Conservation (phyloP, 2,329 filamentous ascomycete species). For the Botrytis fabae region DNA sequence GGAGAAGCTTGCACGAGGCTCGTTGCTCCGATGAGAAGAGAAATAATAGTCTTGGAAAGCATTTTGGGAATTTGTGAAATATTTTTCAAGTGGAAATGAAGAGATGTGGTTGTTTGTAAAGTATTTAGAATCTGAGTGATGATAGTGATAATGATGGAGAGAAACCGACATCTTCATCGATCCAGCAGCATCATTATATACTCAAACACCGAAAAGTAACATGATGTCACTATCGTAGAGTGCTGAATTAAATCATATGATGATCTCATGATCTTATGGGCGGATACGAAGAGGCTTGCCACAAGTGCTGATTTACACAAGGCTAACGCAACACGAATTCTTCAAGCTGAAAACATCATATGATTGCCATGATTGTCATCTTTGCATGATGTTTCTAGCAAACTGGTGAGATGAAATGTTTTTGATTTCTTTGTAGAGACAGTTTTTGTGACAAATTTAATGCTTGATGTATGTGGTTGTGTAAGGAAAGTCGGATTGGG, state of each 20-base stretch:
- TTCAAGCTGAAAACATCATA: conserved; percentile 17
- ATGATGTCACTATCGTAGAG: neutral
- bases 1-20: conserved; percentile 16
- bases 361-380: neutral
- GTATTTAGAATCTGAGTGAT: neutral
- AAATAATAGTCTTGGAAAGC: conserved; percentile 4
- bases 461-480: neutral
- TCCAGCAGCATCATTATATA: conserved; percentile 5
- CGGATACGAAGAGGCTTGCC: conserved; percentile 16
- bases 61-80: neutral
- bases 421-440: neutral
- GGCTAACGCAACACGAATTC: neutral
- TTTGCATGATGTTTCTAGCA: neutral
- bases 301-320: conserved; percentile 4
- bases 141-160: neutral
- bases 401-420: neutral
- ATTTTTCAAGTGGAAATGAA: neutral
- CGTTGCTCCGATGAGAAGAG: neutral
- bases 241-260: neutral
- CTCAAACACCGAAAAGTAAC: neutral
- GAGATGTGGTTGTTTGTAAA: neutral
- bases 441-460: conserved; percentile 2
- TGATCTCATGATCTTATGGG: neutral
- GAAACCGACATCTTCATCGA: neutral
- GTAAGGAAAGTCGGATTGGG: neutral